Evolutionary conservation across 805 yeast species (phyloP).

Genomic region (Yarrowia yakushimensis): DNA sequence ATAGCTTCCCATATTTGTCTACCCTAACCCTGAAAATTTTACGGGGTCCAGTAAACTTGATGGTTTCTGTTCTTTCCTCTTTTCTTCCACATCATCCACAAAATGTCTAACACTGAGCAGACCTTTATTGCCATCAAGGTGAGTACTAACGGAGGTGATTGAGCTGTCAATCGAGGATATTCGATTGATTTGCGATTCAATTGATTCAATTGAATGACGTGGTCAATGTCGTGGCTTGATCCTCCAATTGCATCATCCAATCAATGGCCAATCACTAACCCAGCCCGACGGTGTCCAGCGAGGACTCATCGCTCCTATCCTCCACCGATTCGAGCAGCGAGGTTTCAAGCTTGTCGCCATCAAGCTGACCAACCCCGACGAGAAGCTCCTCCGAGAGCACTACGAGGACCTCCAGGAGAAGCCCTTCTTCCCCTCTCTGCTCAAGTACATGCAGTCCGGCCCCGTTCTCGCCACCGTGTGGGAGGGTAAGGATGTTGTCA

Average conservation of each 20-base stretch:
- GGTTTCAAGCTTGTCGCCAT: constrained; percentile 97
- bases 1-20: no score
- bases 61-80: background rate
- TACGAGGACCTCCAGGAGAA: constrained; percentile 92
- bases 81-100: constrained; percentile 13
- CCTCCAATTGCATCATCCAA: no score
- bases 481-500: constrained; percentile 99
- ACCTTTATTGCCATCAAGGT: constrained; percentile 44
- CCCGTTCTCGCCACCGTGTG: constrained; percentile 99
- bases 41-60: background rate
- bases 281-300: constrained; percentile 99
- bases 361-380: constrained; percentile 85
- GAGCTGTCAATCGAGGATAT: background rate
- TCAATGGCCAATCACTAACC: background rate
- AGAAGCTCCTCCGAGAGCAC: constrained; percentile 83
- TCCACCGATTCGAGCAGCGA: constrained; percentile 92
- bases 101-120: constrained; percentile 31
- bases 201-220: background rate
- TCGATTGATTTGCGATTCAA: background rate
- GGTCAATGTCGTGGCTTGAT: no score
- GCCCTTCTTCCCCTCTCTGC: constrained; percentile 97
- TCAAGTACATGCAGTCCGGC: constrained; percentile 95
- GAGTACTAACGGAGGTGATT: constrained; percentile 25
- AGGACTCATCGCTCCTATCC: constrained; percentile 86
- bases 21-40: constrained; percentile 24